Evolutionary conservation across 2,329 filamentous ascomycete species (phyloP).

Genomic region (Neonectria magnoliae): DNA sequence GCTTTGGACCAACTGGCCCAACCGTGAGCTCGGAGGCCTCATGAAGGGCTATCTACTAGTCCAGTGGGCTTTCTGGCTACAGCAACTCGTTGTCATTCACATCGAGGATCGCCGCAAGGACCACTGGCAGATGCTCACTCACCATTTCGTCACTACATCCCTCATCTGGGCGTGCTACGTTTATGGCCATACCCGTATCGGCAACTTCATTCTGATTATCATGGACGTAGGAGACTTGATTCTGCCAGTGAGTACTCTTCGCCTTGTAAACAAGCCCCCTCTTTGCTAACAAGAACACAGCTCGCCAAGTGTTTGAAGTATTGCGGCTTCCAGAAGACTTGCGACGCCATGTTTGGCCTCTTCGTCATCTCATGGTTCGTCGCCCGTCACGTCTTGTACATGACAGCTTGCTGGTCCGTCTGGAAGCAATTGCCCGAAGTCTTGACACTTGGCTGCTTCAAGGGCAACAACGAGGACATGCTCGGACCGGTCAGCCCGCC

Average conservation of each 20-base stretch:
- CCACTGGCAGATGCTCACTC: conserved; percentile 93
- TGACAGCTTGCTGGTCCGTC: conserved; percentile 79
- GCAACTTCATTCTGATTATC: conserved; percentile 86
- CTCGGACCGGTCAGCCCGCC: conserved; percentile 63
- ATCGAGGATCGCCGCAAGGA: conserved; percentile 96
- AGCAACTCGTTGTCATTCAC: conserved; percentile 93
- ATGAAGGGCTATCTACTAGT: conserved; percentile 91
- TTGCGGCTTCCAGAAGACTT: conserved; percentile 76
- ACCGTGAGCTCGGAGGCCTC: conserved; percentile 75
- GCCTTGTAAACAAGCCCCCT: conserved; percentile 64
- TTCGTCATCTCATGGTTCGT: conserved; percentile 89
- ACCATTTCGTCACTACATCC: conserved; percentile 88
- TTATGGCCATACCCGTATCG: conserved; percentile 87
- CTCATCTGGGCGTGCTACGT: conserved; percentile 86
- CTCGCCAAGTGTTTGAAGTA: conserved; percentile 95
- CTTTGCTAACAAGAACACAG: conserved; percentile 71
- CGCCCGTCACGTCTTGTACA: conserved; percentile 83
- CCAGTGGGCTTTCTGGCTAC: conserved; percentile 92
- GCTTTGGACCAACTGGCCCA: conserved; percentile 88
- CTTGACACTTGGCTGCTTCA: conserved; percentile 74
- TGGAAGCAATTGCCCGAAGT: conserved; percentile 35
- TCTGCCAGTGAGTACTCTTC: conserved; percentile 78
- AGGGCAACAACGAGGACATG: conserved; percentile 64
- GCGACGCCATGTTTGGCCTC: conserved; percentile 84
- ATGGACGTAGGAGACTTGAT: conserved; percentile 96